Evolutionary conservation across 345 rosid genomes (phyloP), one percentile per base, ranked within the genome.

Genomic region (Trapa incisa): DNA sequence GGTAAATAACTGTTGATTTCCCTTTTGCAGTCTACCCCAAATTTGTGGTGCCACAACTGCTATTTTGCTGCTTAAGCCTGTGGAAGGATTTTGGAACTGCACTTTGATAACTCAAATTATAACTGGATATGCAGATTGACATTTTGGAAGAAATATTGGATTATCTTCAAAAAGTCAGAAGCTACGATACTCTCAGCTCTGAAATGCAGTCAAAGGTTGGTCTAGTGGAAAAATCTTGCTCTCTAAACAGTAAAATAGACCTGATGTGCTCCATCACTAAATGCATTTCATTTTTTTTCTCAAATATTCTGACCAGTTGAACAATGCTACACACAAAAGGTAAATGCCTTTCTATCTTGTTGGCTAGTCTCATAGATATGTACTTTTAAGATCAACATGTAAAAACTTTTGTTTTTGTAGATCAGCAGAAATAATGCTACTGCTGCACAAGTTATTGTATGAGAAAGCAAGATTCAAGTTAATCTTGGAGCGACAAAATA

Each of bases 131-230:
- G 75, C 73, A 94, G 99, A 81, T 94, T 61, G 73, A 73, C 71
- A 41, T 48, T 74, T 73, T 89, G 67, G 87, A 82, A 81, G 93
- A 85, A 76, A 74, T 64, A 66, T 65, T 89, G 76, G 75, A 65
- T 62, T 74, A 78, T 68, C 76, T 82, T 74, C 83, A 80, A 83
- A 89, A 77, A 77, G 80, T 78, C 70, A 81, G 80, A 78, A 66
- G 70, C 65, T 82, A 79, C 70, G 84, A 77, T 78, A 71, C 69
- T 70, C 80, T 89, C 57, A 77, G 84, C 75, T 82, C 83, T 69
- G 85, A 80, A 79, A 77, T 94, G 74, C 80, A 73, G 56, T 76
- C 86, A 71, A 87, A 85, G 97, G 97, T 94, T 37, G 83, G 50
- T 73, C 42, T 68, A 64, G 50, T 39, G 17, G 29, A n/a, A 53